Evolutionary conservation across 2,329 filamentous ascomycete genomes (phyloP).

Genomic region (Fusarium papillatum): DNA sequence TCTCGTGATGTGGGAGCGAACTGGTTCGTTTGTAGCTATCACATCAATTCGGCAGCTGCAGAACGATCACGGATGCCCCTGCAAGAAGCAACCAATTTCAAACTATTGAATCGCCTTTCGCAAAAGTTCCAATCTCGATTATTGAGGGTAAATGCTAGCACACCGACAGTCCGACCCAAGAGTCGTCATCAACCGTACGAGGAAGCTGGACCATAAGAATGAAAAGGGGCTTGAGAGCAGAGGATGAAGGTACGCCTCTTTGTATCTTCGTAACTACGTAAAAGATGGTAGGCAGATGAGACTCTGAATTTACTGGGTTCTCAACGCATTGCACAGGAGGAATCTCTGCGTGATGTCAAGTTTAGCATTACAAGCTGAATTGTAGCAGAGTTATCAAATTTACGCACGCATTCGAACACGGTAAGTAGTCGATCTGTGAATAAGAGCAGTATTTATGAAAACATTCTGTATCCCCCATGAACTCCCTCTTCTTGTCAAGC

Average conservation of each 20-base stretch:
- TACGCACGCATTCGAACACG: background rate
- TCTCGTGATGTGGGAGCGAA: conserved; percentile 3
- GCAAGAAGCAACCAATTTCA: background rate
- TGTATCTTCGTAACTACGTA: background rate
- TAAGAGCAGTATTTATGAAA: background rate
- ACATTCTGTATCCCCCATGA: background rate
- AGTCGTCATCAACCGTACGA: background rate
- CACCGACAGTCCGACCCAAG: background rate
- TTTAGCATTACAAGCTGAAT: background rate
- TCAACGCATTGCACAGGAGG: background rate
- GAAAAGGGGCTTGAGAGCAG: background rate
- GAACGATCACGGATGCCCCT: no score
- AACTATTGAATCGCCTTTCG: background rate
- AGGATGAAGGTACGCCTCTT: background rate
- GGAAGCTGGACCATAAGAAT: background rate
- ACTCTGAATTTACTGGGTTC: background rate
- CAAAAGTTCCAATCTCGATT: background rate
- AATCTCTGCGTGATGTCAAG: background rate
- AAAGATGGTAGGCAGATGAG: background rate
- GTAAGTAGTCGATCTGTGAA: background rate
- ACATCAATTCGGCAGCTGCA: background rate
- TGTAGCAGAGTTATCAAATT: background rate
- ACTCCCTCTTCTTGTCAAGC: background rate
- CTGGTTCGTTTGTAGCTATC: background rate
- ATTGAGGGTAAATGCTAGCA: background rate